Conservation (phyloP, 768 basidiomycete genomes). For the Tylopilus sp. region DNA sequence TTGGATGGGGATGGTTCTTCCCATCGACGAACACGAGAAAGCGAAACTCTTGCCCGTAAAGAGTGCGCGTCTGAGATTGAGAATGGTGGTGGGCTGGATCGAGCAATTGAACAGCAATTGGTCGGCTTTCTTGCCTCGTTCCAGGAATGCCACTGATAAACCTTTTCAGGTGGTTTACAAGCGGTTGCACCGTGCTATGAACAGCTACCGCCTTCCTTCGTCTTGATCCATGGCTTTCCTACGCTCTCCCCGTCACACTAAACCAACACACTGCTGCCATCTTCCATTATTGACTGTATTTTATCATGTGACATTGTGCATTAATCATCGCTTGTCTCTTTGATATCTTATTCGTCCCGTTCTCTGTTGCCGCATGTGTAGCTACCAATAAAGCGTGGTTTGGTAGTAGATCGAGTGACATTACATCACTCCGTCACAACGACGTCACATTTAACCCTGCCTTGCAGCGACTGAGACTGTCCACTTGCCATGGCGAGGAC, state of each 20-base stretch:
- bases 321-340: conserved; percentile 6
- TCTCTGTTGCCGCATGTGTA: neutral
- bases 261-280: neutral
- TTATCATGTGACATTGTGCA: conserved; percentile 15
- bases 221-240: conserved; percentile 10
- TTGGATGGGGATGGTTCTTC: conserved; percentile 88
- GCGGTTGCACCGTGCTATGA: conserved; percentile 60
- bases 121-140: conserved; percentile 32
- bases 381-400: no score
- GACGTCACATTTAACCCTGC: conserved; percentile 5
- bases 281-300: conserved; percentile 15
- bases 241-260: conserved; percentile 9
- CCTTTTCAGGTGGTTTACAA: conserved; percentile 72
- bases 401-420: conserved; percentile 12
- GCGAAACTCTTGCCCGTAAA: conserved; percentile 81
- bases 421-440: conserved; percentile 15
- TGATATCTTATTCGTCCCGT: neutral
- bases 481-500: conserved; percentile 15
- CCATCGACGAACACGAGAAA: conserved; percentile 90
- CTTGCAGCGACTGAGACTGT: neutral
- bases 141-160: conserved; percentile 15
- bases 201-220: neutral
- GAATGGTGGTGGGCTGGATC: conserved; percentile 93
- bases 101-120: conserved; percentile 65
- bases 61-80: conserved; percentile 71